A percentile compares a stretch with the other conserved stretches of the same genome.
These are phyloP conservation scores for Rhizopus stolonifer DNA, from an alignment of 371 early-diverging fungal genomes.

Conservation along the genomic window DNA sequence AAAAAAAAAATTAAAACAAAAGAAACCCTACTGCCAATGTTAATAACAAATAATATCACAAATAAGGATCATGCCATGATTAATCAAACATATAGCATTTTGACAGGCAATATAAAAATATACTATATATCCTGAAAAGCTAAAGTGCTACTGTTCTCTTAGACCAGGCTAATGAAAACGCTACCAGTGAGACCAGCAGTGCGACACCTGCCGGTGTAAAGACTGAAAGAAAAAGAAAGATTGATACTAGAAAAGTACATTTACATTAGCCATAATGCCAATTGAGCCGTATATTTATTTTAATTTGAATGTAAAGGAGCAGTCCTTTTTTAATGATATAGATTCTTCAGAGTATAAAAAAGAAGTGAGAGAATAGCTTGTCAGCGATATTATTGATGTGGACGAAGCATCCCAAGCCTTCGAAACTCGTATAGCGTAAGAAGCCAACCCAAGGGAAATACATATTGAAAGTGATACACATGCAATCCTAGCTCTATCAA, in stretches of 20 bases:
- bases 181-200: background rate
- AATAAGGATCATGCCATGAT: too few species aligned
- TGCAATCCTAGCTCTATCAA: conserved; percentile 2
- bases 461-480: background rate
- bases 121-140: too few species aligned
- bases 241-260: too few species aligned
- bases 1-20: too few species aligned
- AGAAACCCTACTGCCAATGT: too few species aligned
- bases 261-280: too few species aligned
- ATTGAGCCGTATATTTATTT: too few species aligned
- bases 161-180: background rate
- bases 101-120: too few species aligned
- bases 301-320: background rate
- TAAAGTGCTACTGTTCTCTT: too few species aligned
- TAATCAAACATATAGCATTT: too few species aligned
- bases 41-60: too few species aligned
- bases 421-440: background rate
- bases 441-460: background rate
- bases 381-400: background rate
- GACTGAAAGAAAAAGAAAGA: background rate
- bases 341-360: background rate
- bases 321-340: background rate
- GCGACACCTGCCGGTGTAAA: background rate
- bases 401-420: background rate
- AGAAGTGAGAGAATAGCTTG: background rate